Conservation (phyloP, 2,329 filamentous ascomycete species). For the Metarhizium brunneum region DNA sequence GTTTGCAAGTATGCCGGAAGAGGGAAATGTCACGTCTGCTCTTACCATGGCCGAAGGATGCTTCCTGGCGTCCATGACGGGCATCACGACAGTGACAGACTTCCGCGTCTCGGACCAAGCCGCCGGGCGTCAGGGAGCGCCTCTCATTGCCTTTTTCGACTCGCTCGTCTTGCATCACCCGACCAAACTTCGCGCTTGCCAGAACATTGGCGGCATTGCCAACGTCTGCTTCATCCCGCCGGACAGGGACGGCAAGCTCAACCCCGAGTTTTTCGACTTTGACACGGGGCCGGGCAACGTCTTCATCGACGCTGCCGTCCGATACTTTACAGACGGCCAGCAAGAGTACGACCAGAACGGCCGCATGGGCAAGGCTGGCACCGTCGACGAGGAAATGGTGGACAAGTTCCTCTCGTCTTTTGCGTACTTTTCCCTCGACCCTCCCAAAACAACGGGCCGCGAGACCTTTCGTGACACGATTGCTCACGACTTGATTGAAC, state of each 20-base stretch:
- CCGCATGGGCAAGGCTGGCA: slow-evolving; percentile 34
- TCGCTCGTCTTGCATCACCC: slow-evolving; percentile 40
- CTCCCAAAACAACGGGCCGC: slow-evolving; percentile 48
- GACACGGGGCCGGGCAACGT: slow-evolving; percentile 29
- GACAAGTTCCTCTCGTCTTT: slow-evolving; percentile 36
- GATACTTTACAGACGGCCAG: slow-evolving; percentile 42
- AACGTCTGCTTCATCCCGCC: slow-evolving; percentile 50
- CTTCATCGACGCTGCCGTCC: slow-evolving; percentile 47
- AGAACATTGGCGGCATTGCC: slow-evolving; percentile 53
- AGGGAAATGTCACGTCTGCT: slow-evolving; percentile 34
- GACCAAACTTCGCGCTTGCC: slow-evolving; percentile 46
- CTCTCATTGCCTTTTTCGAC: slow-evolving; percentile 43
- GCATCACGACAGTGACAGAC: slow-evolving; percentile 47
- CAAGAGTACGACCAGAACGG: slow-evolving; percentile 43
- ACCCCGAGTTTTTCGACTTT: slow-evolving; percentile 34
- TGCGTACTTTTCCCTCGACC: slow-evolving; percentile 39
- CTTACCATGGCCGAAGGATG: slow-evolving; percentile 49
- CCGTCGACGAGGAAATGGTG: slow-evolving; percentile 40
- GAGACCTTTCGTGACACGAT: slow-evolving; percentile 51
- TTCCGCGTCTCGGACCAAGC: slow-evolving; percentile 41
- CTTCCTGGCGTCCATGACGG: slow-evolving; percentile 43
- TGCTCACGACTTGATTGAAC: slow-evolving; percentile 40
- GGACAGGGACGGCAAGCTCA: slow-evolving; percentile 15
- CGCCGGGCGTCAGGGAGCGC: slow-evolving; percentile 36
- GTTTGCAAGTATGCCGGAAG: slow-evolving; percentile 42